phyloP scores from a whole-genome alignment of 176 grass and related monocot species.

The Typha latifolia region DNA sequence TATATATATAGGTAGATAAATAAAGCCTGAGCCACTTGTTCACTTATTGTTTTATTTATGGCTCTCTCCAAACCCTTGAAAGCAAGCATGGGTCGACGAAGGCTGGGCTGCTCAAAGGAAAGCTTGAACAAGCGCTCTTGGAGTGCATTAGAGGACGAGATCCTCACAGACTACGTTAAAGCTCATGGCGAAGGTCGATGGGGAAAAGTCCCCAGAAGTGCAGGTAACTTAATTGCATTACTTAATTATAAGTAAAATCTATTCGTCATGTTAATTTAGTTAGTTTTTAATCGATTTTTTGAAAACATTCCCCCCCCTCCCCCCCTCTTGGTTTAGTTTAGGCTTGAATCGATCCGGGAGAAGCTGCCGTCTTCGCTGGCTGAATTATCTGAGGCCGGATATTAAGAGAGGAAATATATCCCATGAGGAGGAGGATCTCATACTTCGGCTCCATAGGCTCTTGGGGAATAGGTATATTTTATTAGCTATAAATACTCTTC shows the following conservation, averaged over 20 bases:
- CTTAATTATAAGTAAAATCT: too few species aligned
- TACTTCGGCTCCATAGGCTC: conserved; percentile 10
- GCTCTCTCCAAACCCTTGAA: not conserved
- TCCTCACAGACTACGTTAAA: not conserved
- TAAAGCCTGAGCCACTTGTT: too few species aligned
- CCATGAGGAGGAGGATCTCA: conserved; percentile 9
- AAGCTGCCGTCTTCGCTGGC: conserved; percentile 8
- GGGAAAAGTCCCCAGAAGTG: conserved; percentile 6
- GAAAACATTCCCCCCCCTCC: too few species aligned
- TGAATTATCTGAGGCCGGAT: conserved; percentile 11
- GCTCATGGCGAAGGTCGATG: conserved; percentile 15
- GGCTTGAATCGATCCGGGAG: conserved; percentile 12
- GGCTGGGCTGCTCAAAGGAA: not conserved
- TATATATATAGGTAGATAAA: too few species aligned
- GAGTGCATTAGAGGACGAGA: conserved; percentile 5
- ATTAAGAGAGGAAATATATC: conserved; percentile 18
- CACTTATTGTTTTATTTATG: not conserved
- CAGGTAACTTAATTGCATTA: not conserved
- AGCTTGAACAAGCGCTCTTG: conserved; percentile 1
- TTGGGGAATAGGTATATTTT: conserved; percentile 6
- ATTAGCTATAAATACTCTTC: not conserved
- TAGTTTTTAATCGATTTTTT: too few species aligned
- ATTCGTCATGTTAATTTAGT: too few species aligned
- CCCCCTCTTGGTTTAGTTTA: not conserved
- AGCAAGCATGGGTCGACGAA: not conserved